These are phyloP conservation scores for Spathaspora girioi DNA, from an alignment of 805 yeast species.

Conservation along the genomic window DNA sequence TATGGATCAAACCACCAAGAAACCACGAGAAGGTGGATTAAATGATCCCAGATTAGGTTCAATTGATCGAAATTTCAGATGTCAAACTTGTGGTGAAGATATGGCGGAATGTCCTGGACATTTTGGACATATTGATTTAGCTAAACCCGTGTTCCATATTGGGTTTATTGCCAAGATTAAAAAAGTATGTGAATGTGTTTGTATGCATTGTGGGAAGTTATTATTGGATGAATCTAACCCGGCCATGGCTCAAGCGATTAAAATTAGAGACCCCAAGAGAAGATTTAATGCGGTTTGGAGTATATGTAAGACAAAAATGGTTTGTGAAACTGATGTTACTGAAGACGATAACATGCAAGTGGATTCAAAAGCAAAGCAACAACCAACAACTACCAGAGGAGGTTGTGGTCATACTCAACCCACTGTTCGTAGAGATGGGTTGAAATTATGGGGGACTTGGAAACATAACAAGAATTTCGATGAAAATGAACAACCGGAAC, in stretches of 20 bases:
- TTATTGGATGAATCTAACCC: constrained; percentile 80
- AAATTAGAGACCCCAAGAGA: constrained; percentile 89
- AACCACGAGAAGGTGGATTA: constrained; percentile 94
- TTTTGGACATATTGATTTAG: constrained; percentile 97
- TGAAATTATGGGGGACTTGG: constrained; percentile 98
- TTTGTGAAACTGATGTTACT: constrained; percentile 85
- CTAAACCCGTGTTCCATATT: constrained; percentile 97
- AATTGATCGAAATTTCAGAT: constrained; percentile 93
- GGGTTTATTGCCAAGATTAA: constrained; percentile 95
- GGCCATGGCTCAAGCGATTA: constrained; percentile 81
- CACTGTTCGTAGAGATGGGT: constrained; percentile 90
- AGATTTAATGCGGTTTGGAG: constrained; percentile 97
- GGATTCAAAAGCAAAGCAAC: constrained; percentile 31
- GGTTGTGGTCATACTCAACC: constrained; percentile 99
- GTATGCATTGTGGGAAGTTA: constrained; percentile 98
- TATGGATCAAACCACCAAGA: constrained; percentile 96
- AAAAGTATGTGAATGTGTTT: constrained; percentile 92
- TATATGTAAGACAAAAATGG: constrained; percentile 84
- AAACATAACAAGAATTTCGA: constrained; percentile 79
- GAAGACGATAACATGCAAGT: constrained; percentile 48
- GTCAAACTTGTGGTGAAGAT: constrained; percentile 99
- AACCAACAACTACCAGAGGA: constrained; percentile 52
- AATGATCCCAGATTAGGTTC: constrained; percentile 97
- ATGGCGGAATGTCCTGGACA: constrained; percentile 99
- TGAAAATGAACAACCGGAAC: constrained; percentile 87